Evolutionary conservation across 2,329 filamentous ascomycete species (phyloP), one percentile per base, ranked within the genome.

Genomic region (Trichoderma cornu-damae): DNA sequence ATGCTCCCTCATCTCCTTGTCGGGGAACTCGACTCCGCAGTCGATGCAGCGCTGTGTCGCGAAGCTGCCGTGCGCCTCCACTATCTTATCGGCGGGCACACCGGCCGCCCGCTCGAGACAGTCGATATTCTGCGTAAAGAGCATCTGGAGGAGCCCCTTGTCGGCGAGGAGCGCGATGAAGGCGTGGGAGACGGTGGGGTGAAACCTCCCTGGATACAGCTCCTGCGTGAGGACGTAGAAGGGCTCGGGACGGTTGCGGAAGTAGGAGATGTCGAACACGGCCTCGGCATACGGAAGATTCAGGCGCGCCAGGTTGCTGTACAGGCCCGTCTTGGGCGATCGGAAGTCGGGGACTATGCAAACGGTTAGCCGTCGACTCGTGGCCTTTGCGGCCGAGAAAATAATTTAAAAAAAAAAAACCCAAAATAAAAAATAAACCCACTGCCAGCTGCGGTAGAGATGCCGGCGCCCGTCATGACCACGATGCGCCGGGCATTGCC

Each of bases 121-220:
- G 74, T 99, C 94, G 64, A 99, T 97, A 68, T 99, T 99, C 69
- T 99, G 94, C 0, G 94, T 96, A 72, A 97, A 99, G 53, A 94
- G 82, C 77, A 91, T 94, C 63, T 87, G 76, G 22, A 99, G 76
- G 38, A 93, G 76, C 3, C 83, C 84, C 73, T 95, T 96, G 60
- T 85, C 77, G 58, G 92, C 82, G 14, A 97, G 83, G 22, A 99
- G 77, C 12, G 84, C 80, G 66, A 99, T 86, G 72, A 99, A 99
- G 34, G 84, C 87, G 73, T 99, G 94, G 2, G 91, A 88, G 55
- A 97, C 78, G 1, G 94, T 99, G 0, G 94, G 94, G 55, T 86
- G 80, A 75, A 89, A 96, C 66, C 87, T 88, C 16, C 92, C 93
- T 0, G 94, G 94, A 67, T 96, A 96, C 3, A 99, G 80, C 73